phyloP scores from a whole-genome alignment of 805 yeast species.

The Crinitomyces ghanaensis region DNA sequence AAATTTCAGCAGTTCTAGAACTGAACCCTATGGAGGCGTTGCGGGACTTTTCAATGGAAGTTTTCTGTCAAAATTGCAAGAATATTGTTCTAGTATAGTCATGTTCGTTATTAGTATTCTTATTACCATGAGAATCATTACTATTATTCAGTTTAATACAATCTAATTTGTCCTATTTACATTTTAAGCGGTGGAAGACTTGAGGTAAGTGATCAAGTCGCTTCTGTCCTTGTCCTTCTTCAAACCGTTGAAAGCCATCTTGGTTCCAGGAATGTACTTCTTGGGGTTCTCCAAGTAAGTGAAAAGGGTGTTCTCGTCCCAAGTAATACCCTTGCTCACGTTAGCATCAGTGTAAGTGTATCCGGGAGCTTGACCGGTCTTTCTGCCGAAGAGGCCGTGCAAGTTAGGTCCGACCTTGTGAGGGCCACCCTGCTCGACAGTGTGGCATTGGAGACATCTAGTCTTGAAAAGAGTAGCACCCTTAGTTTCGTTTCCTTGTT shows the following conservation, averaged over 20 bases:
- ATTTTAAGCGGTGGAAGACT: constrained; percentile 28
- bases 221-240: constrained; percentile 99
- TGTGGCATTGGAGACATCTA: constrained; percentile 98
- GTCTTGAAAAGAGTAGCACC: constrained; percentile 98
- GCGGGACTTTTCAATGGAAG: neutral
- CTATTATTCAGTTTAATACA: neutral
- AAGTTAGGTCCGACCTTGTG: constrained; percentile 99
- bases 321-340: constrained; percentile 84
- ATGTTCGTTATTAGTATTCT: neutral
- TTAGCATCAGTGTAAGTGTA: constrained; percentile 97
- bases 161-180: neutral
- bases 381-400: constrained; percentile 88
- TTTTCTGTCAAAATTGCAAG: constrained; percentile 2
- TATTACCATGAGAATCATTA: neutral
- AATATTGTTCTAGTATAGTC: constrained; percentile 1
- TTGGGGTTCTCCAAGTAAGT: constrained; percentile 99
- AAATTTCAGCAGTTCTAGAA: neutral
- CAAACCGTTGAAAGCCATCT: constrained; percentile 99
- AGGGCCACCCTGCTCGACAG: constrained; percentile 90
- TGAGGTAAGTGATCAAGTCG: constrained; percentile 83
- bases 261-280: constrained; percentile 99
- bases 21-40: neutral
- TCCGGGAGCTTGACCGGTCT: constrained; percentile 85
- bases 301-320: constrained; percentile 81
- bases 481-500: constrained; percentile 63